Evolutionary conservation across 768 basidiomycete species (phyloP).

Genomic region (Obba rivulosa): DNA sequence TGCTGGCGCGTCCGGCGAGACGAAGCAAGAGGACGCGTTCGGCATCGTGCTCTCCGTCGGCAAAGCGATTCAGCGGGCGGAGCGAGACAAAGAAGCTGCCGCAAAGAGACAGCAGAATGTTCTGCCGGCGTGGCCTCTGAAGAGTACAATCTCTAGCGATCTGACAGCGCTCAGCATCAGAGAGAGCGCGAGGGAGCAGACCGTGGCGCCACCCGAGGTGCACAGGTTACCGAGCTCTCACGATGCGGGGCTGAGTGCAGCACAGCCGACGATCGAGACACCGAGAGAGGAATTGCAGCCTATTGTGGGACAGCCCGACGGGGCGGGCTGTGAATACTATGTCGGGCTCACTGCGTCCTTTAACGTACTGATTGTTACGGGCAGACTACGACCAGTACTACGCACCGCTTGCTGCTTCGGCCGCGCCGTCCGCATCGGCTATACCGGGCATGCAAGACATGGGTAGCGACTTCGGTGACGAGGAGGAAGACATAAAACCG

Average conservation of each 20-base stretch:
- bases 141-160: conserved; percentile 92
- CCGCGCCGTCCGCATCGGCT: conserved; percentile 49
- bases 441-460: conserved; percentile 54
- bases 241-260: conserved; percentile 68
- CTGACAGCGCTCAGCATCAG: conserved; percentile 81
- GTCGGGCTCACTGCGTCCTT: background rate
- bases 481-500: conserved; percentile 69
- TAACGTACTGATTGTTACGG: background rate
- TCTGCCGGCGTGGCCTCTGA: conserved; percentile 91
- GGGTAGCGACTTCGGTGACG: conserved; percentile 46
- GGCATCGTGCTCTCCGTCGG: conserved; percentile 87
- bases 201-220: conserved; percentile 19
- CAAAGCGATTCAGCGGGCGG: conserved; percentile 66
- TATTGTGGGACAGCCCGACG: conserved; percentile 37
- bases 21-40: conserved; percentile 68
- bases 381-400: conserved; percentile 81
- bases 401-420: conserved; percentile 66
- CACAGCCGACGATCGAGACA: conserved; percentile 26
- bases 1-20: conserved; percentile 58
- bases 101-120: conserved; percentile 87
- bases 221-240: conserved; percentile 40
- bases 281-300: conserved; percentile 38
- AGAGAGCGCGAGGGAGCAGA: conserved; percentile 54
- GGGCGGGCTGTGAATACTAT: conserved; percentile 57
- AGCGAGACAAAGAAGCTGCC: conserved; percentile 77